Percentiles rank a stretch among this genome's conserved stretches.
These are phyloP conservation scores for Polychaeton citri DNA, from an alignment of 2,329 filamentous ascomycete genomes.

Conservation along the genomic window DNA sequence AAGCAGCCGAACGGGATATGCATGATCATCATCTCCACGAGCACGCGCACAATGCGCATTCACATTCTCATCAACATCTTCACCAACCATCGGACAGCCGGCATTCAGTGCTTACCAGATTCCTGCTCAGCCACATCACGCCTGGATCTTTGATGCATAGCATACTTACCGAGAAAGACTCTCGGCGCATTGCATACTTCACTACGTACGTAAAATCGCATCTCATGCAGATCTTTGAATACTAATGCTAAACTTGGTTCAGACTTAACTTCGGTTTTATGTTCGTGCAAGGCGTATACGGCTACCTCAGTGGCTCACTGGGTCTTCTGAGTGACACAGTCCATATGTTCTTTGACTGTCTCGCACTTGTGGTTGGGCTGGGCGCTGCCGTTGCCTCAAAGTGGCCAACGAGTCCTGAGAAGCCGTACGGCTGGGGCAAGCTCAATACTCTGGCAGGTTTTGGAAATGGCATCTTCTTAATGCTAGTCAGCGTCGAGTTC, in stretches of 20 bases:
- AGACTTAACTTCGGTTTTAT: slow-evolving; percentile 88
- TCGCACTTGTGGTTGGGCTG: slow-evolving; percentile 78
- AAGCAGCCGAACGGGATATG: slow-evolving; percentile 15
- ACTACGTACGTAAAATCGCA: slow-evolving; percentile 82
- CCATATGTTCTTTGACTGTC: slow-evolving; percentile 98
- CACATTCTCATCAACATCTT: slow-evolving; percentile 19
- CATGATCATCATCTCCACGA: slow-evolving; percentile 16
- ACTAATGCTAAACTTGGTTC: slow-evolving; percentile 6
- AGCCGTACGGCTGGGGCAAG: slow-evolving; percentile 93
- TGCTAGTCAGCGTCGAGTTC: slow-evolving; percentile 94
- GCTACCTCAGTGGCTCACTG: slow-evolving; percentile 81
- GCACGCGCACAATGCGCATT: slow-evolving; percentile 17
- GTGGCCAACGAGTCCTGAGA: slow-evolving; percentile 78
- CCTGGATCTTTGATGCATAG: slow-evolving; percentile 69
- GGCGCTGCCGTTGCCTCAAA: slow-evolving; percentile 91
- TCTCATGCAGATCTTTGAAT: no score
- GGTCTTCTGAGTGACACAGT: slow-evolving; percentile 95
- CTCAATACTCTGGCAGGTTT: slow-evolving; percentile 94
- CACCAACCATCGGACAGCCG: slow-evolving; percentile 6
- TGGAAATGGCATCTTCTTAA: slow-evolving; percentile 86
- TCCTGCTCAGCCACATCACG: slow-evolving; percentile 56
- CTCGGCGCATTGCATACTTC: slow-evolving; percentile 91
- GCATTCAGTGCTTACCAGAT: slow-evolving; percentile 57
- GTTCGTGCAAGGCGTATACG: slow-evolving; percentile 87
- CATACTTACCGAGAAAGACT: slow-evolving; percentile 82